Evolutionary conservation across 257 asterid species (phyloP).

Genomic region (Jasminum sambac): DNA sequence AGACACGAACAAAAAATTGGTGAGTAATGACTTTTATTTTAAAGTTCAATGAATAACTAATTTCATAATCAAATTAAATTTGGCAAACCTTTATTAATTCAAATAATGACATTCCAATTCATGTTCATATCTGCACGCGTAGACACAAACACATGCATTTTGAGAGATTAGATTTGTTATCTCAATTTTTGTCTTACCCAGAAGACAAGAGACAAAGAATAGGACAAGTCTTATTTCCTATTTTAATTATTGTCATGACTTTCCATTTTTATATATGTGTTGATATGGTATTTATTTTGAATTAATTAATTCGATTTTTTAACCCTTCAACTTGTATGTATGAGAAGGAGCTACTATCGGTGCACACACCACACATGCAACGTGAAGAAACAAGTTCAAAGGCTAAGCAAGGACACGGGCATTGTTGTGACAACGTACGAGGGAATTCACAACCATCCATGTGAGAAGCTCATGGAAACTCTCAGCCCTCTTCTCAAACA

Average conservation of each 20-base stretch:
- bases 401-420: conserved; percentile 72
- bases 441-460: conserved; percentile 93
- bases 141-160: background rate
- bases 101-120: background rate
- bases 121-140: background rate
- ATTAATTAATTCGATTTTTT: background rate
- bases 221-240: too few species aligned
- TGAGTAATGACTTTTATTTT: too few species aligned
- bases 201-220: too few species aligned
- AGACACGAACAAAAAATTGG: too few species aligned
- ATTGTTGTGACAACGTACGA: conserved; percentile 88
- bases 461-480: conserved; percentile 89
- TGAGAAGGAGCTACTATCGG: conserved; percentile 82
- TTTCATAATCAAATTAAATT: too few species aligned
- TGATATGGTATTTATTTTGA: too few species aligned
- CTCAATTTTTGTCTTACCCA: too few species aligned
- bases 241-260: too few species aligned
- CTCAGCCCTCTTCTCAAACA: conserved; percentile 85
- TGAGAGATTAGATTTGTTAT: too few species aligned
- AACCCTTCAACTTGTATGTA: conserved; percentile 12
- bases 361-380: conserved; percentile 97
- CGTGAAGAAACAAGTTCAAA: conserved; percentile 92
- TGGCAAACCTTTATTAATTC: too few species aligned
- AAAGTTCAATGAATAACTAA: too few species aligned
- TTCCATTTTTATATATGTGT: too few species aligned